phyloP scores from a whole-genome alignment of 257 asterid genomes.

The Linaria vulgaris region DNA sequence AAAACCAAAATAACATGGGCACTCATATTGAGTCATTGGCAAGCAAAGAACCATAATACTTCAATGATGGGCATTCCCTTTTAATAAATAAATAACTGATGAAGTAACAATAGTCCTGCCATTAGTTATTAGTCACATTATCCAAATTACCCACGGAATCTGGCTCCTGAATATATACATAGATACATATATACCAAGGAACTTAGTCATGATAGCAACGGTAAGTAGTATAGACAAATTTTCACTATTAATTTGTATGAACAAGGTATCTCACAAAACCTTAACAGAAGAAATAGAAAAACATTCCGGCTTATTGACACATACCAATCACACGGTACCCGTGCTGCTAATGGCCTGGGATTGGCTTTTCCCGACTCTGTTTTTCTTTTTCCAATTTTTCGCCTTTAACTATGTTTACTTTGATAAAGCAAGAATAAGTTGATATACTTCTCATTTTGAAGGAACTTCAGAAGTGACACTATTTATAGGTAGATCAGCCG shows the following conservation, averaged over 20 bases:
- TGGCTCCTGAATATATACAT: background rate
- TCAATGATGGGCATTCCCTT: no score
- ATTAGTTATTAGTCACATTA: background rate
- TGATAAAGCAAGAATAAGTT: background rate
- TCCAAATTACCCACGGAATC: background rate
- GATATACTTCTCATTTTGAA: conserved; percentile 34
- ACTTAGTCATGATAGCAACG: background rate
- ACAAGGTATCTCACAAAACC: conserved; percentile 22
- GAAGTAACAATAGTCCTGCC: background rate
- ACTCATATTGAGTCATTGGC: no score
- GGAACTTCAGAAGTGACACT: conserved; percentile 57
- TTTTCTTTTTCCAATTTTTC: conserved; percentile 3
- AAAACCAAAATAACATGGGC: no score
- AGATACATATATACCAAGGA: background rate
- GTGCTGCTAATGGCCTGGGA: conserved; percentile 60
- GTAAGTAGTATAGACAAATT: conserved; percentile 12
- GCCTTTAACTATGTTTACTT: background rate
- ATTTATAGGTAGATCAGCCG: conserved; percentile 51
- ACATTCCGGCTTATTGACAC: conserved; percentile 42
- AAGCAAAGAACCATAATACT: no score
- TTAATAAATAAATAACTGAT: no score
- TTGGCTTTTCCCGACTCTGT: conserved; percentile 44
- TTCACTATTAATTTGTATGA: conserved; percentile 20
- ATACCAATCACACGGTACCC: conserved; percentile 66
- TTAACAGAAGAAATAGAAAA: conserved; percentile 4